phyloP scores from a whole-genome alignment of 768 basidiomycete genomes.

The Tricholomella constricta region DNA sequence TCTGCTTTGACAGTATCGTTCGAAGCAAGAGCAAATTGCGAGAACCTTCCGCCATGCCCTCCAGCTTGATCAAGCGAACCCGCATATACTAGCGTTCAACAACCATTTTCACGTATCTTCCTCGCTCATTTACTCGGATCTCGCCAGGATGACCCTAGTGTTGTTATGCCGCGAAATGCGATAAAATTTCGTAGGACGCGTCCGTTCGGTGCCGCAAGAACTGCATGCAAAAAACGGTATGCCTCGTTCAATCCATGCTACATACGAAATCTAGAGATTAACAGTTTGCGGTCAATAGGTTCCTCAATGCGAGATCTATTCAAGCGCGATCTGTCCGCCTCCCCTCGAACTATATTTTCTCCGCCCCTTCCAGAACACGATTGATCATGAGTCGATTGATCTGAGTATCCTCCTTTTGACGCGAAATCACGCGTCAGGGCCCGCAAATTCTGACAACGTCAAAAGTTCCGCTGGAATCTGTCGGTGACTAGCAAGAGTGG shows the following conservation, averaged over 20 bases:
- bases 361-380: too few species aligned
- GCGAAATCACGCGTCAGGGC: too few species aligned
- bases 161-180: neutral
- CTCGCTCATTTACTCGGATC: neutral
- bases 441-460: neutral
- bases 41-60: neutral
- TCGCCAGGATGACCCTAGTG: neutral
- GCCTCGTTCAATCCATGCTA: too few species aligned
- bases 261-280: too few species aligned
- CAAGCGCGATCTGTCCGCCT: too few species aligned
- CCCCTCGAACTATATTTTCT: too few species aligned
- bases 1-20: neutral
- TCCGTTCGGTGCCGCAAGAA: neutral
- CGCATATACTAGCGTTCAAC: constrained; percentile 1
- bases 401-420: too few species aligned
- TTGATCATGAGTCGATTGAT: too few species aligned
- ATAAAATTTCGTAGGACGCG: neutral
- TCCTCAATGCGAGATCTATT: neutral
- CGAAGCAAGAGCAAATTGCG: neutral
- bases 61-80: constrained; percentile 1
- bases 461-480: neutral
- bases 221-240: neutral
- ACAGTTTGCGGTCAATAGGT: neutral
- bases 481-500: neutral
- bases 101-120: constrained; percentile 1